Evolutionary conservation across 805 yeast genomes (phyloP), one percentile per base, ranked within the genome.

Genomic region (Candida xyloterini): DNA sequence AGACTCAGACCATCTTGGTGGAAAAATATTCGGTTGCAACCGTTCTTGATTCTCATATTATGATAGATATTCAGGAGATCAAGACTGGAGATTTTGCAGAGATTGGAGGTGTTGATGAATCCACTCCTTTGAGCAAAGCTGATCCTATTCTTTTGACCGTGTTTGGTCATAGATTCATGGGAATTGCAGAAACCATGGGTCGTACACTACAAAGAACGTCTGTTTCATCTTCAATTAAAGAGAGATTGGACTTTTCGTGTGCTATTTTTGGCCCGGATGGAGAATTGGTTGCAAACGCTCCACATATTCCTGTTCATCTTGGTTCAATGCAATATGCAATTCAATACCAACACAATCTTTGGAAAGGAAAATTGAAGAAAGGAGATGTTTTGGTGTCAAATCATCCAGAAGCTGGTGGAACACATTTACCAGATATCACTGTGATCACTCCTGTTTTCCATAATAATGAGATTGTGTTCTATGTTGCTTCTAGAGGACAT

Each of bases 401-500:
- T 40, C 65, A 63, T 27, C 73, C 73, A 7, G 57, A 57, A 31
- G 70, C 66, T 20, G 68, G 68, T 32, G 74, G 73, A 28, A 67
- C 71, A 0, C 74, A 68, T 49, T 51, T 68, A 28, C 74, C 72
- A 15, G 74, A 68, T 52, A 67, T 76, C 41, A 76, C 80, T 2
- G 77, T 76, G 24, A 71, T 76, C 16, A 70, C 79, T 1, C 80
- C 81, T 0, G 78, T 75, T 1, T 64, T 71, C 43, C 57, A 65
- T 40, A 60, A 69, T 16, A 59, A 59, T 24, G 57, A 67, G 23
- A 65, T 72, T 8, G 66, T 70, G 13, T 74, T 74, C 49, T 75
- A 74, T 63, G 71, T 73, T 21, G 80, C 80, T 3, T 67, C 78
- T 5, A 58, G 80, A 38, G 80, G 78, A n/a, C 80, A 76, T 56